These are phyloP conservation scores for Beta corolliflora DNA, from an alignment of 179 eudicot species.

Conservation along the genomic window DNA sequence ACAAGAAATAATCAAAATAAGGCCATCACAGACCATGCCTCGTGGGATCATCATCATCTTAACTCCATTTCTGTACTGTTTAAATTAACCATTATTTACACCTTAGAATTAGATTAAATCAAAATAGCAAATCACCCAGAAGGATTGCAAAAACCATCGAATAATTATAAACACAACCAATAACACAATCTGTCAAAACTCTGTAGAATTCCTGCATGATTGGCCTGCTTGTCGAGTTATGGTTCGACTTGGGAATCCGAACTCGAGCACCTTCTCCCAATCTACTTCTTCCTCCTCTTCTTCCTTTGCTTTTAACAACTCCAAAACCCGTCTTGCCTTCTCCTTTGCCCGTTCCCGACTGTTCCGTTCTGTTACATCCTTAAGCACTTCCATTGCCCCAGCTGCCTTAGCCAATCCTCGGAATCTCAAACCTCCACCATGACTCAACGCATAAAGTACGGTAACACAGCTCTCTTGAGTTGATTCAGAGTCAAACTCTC, in stretches of 20 bases:
- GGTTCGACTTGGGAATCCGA: slow-evolving; percentile 49
- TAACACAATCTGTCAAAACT: slow-evolving; percentile 30
- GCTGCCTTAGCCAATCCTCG: slow-evolving; percentile 77
- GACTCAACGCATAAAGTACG: slow-evolving; percentile 65
- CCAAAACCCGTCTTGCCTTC: slow-evolving; percentile 62
- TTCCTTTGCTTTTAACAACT: slow-evolving; percentile 56
- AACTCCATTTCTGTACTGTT: neutral
- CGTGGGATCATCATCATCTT: neutral
- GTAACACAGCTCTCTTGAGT: slow-evolving; percentile 68
- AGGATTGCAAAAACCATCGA: neutral
- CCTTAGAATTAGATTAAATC: neutral
- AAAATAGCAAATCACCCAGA: slow-evolving; percentile 18
- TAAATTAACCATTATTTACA: slow-evolving; percentile 30
- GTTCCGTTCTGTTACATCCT: slow-evolving; percentile 44
- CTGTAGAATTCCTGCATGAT: slow-evolving; percentile 38
- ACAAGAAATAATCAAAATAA: neutral
- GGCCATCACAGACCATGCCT: neutral
- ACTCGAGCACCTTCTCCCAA: slow-evolving; percentile 83
- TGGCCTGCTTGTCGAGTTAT: slow-evolving; percentile 30
- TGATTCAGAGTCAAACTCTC: slow-evolving; percentile 54
- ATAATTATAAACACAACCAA: slow-evolving; percentile 21
- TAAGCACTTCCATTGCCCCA: slow-evolving; percentile 61
- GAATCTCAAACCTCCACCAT: slow-evolving; percentile 80
- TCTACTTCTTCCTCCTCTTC: slow-evolving; percentile 81
- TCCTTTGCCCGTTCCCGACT: slow-evolving; percentile 47